These are phyloP conservation scores for Cyberlindnera mississippiensis DNA, from an alignment of 805 yeast genomes.

Conservation along the genomic window DNA sequence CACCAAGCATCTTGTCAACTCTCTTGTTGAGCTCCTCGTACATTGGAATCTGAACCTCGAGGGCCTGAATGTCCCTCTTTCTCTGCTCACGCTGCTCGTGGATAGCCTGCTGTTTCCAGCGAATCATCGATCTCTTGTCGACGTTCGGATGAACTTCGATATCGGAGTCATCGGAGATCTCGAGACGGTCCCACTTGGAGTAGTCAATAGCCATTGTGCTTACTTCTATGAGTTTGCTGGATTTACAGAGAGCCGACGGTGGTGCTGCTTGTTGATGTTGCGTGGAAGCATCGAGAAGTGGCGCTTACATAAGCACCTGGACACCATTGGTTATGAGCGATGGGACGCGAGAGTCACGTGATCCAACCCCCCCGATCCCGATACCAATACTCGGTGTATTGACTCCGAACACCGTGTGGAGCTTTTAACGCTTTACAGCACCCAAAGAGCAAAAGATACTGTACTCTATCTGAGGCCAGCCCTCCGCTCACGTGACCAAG, in stretches of 20 bases:
- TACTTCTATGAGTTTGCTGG: background rate
- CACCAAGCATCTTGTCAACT: slow-evolving; percentile 56
- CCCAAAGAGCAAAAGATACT: no score
- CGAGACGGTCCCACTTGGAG: slow-evolving; percentile 97
- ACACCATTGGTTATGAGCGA: background rate
- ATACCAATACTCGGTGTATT: no score
- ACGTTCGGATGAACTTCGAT: slow-evolving; percentile 98
- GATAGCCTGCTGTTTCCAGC: slow-evolving; percentile 96
- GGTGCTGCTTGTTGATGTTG: background rate
- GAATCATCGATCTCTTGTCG: slow-evolving; percentile 85
- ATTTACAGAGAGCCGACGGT: background rate
- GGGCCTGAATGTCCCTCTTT: slow-evolving; percentile 69
- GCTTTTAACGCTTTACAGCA: no score
- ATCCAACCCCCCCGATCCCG: no score
- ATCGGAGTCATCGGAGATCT: slow-evolving; percentile 94
- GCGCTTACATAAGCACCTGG: background rate
- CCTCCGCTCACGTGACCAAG: background rate
- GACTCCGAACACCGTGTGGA: no score
- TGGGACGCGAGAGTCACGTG: no score
- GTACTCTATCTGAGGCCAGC: background rate
- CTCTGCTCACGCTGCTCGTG: slow-evolving; percentile 87
- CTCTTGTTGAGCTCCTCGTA: slow-evolving; percentile 70
- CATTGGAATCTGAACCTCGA: slow-evolving; percentile 77
- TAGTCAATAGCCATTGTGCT: slow-evolving; percentile 79
- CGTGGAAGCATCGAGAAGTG: slow-evolving; percentile 1